phyloP scores from a whole-genome alignment of 129 eudicot species.

The Oenanthe sinensis region DNA sequence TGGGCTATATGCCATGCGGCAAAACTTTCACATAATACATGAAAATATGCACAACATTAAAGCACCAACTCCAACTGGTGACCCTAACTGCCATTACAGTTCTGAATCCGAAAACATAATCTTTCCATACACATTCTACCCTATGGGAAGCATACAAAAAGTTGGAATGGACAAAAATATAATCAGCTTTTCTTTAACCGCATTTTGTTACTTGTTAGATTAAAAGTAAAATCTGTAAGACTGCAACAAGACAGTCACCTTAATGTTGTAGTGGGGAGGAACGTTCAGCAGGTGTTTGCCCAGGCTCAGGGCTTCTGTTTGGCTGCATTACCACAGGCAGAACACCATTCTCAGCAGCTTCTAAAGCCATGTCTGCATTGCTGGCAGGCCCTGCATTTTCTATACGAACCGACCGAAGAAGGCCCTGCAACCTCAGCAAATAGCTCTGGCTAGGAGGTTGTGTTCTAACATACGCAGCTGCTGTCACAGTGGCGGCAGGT shows the following conservation, averaged over 20 bases:
- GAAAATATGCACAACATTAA: background rate
- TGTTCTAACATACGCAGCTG: slow-evolving; percentile 57
- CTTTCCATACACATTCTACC: background rate
- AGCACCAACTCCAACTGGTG: background rate
- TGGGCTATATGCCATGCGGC: background rate
- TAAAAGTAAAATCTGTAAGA: background rate
- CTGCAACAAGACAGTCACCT: background rate
- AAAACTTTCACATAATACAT: background rate
- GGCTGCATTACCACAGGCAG: slow-evolving; percentile 15
- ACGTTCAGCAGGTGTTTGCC: slow-evolving; percentile 14
- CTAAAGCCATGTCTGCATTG: slow-evolving; percentile 34
- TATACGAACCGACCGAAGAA: slow-evolving; percentile 45
- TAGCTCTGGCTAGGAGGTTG: slow-evolving; percentile 80
- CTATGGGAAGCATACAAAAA: background rate
- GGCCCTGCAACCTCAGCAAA: slow-evolving; percentile 59
- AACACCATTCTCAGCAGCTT: slow-evolving; percentile 55
- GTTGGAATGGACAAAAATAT: slow-evolving; percentile 3
- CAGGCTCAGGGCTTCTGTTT: slow-evolving; percentile 19
- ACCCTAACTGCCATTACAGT: background rate
- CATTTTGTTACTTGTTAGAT: slow-evolving; percentile 1
- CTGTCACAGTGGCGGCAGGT: slow-evolving; percentile 35
- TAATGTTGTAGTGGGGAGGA: slow-evolving; percentile 6
- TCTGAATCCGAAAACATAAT: background rate
- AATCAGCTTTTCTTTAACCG: background rate
- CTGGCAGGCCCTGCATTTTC: slow-evolving; percentile 32